Evolutionary conservation across 768 basidiomycete species (phyloP).

Genomic region (Russula emetica): DNA sequence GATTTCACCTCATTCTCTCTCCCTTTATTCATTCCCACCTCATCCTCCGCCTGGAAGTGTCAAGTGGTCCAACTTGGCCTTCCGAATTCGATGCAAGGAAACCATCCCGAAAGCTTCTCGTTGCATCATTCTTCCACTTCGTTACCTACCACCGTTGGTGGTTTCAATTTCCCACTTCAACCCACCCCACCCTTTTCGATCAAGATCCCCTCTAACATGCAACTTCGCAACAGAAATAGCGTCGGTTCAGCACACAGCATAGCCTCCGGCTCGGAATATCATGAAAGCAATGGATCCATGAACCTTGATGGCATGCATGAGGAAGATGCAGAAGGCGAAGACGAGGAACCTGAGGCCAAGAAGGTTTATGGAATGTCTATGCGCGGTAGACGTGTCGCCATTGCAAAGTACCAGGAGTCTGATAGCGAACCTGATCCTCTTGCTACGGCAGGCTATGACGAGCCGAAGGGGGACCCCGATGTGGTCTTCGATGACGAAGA

Average conservation of each 20-base stretch:
- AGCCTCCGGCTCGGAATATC: conserved; percentile 37
- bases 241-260: conserved; percentile 27
- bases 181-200: conserved; percentile 21
- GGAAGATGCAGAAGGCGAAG: conserved; percentile 29
- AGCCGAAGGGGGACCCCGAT: conserved; percentile 7
- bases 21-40: conserved; percentile 2
- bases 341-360: conserved; percentile 22
- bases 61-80: conserved; percentile 8
- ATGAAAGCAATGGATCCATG: conserved; percentile 35
- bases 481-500: conserved; percentile 33
- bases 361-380: conserved; percentile 26
- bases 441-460: conserved; percentile 10
- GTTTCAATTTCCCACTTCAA: conserved; percentile 26
- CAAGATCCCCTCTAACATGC: conserved; percentile 26
- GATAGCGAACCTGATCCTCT: conserved; percentile 27
- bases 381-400: conserved; percentile 32
- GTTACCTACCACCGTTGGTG: conserved; percentile 20
- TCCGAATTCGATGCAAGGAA: conserved; percentile 24
- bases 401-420: conserved; percentile 34
- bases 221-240: conserved; percentile 26
- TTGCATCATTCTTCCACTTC: conserved; percentile 10
- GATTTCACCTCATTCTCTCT: conserved; percentile 15
- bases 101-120: conserved; percentile 20
- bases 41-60: not conserved
- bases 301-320: conserved; percentile 32